Base-by-base conservation (phyloP, 2,329 filamentous ascomycete genomes). In the Aspergillus versicolor region DNA sequence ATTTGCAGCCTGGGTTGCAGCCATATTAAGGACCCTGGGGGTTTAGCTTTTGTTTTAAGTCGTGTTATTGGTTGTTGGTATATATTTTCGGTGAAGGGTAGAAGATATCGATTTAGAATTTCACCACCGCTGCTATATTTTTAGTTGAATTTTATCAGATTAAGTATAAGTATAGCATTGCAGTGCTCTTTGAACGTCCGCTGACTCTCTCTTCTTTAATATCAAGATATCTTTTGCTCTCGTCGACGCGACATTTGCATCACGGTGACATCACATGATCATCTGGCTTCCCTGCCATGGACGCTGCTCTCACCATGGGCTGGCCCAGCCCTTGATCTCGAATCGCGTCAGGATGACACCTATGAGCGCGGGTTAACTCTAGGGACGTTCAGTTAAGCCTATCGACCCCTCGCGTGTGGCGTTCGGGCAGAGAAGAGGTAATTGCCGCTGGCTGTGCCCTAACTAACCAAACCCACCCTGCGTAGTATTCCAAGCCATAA, bases 251-350 rank as follows among this genome's bases (percentile, higher is more conserved):
- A 9, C 24, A 15, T 13, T 32, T 54, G 52, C 52, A 54, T 54
- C 52, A 54, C 34, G 6, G 44, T 54, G 52, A 54, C 52, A 49
- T 54, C 52, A 54, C 34, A 40, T 43, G 15, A 48, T 41, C 24
- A 21, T 22, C 21, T 4, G 34, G 34, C 2, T 13, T 15, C 34
- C 12, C 15, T n/a, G 12, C 34, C 34, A n/a, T 37, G 34, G 27
- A 11, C 27, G 27, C 27, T 30, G 27, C 3, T 30, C 1, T 30
- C 27, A 30, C 27, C 27, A 11, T 30, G 27, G 27, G 27, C 15
- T 37, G 34, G 34, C 12, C 13, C 1, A n/a, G 12, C 21, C 12
- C 32, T n/a, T n/a, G 11, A 7, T 15, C 34, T 3, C n/a, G 13
- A 24, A 13, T 22, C 19, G 30, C 46, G 17, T 24, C 32, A 37